These are phyloP conservation scores for Senecio squalidus DNA, from an alignment of 140 eudicot genomes.

Conservation along the genomic window DNA sequence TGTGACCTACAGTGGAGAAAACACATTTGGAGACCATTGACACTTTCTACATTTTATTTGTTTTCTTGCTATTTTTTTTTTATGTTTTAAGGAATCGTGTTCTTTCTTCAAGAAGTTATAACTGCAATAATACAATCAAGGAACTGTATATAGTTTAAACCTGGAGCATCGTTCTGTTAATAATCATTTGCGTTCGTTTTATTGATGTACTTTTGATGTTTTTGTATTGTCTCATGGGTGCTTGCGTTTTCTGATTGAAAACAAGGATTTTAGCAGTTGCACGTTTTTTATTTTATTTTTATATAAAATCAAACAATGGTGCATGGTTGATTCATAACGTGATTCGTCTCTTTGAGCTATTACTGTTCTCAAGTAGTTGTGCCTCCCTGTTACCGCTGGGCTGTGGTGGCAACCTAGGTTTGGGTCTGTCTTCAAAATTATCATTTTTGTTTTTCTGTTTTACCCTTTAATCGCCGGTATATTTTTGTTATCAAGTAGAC, in stretches of 20 bases:
- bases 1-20: conserved; percentile 62
- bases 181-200: conserved; percentile 9
- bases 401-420: too few species aligned
- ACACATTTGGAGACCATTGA: conserved; percentile 42
- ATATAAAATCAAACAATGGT: too few species aligned
- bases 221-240: background rate
- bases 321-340: too few species aligned
- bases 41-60: background rate
- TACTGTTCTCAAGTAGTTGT: too few species aligned
- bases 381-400: too few species aligned
- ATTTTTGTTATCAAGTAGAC: too few species aligned
- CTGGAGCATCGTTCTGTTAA: conserved; percentile 13
- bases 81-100: conserved; percentile 12
- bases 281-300: too few species aligned
- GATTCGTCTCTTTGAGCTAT: too few species aligned
- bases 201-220: background rate
- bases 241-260: background rate
- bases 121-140: conserved; percentile 11
- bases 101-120: conserved; percentile 8
- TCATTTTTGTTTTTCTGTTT: too few species aligned
- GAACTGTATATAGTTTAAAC: conserved; percentile 12
- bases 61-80: conserved; percentile 1
- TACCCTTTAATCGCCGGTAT: too few species aligned
- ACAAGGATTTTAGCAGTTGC: too few species aligned
- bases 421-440: too few species aligned